Evolutionary conservation across 768 basidiomycete species (phyloP).

Genomic region (Rhodotorula paludigena): DNA sequence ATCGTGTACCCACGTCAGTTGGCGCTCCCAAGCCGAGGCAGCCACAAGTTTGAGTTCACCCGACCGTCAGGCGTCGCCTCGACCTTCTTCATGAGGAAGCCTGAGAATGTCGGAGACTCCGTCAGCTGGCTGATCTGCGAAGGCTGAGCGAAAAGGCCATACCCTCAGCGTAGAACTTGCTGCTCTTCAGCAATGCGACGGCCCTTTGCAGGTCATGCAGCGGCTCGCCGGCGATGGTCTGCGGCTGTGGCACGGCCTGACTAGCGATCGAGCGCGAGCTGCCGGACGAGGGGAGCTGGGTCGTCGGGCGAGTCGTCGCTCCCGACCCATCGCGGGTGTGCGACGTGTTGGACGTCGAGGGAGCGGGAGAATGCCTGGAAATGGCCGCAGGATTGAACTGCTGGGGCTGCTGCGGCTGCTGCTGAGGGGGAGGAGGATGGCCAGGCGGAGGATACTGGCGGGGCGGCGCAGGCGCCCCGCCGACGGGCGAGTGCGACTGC

Average conservation of each 20-base stretch:
- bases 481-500: neutral
- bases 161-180: conserved; percentile 40
- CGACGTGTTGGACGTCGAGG: neutral
- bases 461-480: neutral
- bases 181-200: conserved; percentile 26
- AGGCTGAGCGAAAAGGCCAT: neutral
- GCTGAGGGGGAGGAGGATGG: too few relatives aligned
- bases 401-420: too few relatives aligned
- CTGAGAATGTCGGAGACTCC: neutral
- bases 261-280: conserved; percentile 3
- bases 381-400: too few relatives aligned
- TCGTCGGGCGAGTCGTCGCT: neutral
- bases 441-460: neutral
- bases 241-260: neutral
- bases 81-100: conserved; percentile 60
- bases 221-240: conserved; percentile 36
- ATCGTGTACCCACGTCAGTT: neutral
- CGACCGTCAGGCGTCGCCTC: conserved; percentile 75
- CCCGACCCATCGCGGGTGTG: neutral
- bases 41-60: neutral
- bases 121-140: neutral
- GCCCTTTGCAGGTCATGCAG: conserved; percentile 34
- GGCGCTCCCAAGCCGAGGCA: too few relatives aligned
- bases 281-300: neutral
- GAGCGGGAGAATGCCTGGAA: conserved; percentile 1